Evolutionary conservation across 371 early-diverging fungal genomes (phyloP).

Genomic region (Apophysomyces trapeziformis): DNA sequence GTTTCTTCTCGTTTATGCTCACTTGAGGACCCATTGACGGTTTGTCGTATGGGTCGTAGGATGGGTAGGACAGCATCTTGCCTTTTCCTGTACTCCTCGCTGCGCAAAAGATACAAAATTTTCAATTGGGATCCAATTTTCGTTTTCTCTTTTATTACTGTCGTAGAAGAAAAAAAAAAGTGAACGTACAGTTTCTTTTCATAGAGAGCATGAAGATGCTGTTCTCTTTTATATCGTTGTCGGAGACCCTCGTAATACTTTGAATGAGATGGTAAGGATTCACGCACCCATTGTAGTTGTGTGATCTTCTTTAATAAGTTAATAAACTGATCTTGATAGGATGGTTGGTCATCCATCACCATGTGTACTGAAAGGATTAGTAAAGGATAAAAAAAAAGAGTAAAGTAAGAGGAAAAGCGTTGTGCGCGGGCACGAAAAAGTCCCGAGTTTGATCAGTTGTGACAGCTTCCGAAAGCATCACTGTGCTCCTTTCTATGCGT

Average conservation of each 20-base stretch:
- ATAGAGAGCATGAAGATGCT: slow-evolving; percentile 27
- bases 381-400: slow-evolving; percentile 7
- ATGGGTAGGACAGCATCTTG: slow-evolving; percentile 17
- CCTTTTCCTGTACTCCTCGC: slow-evolving; percentile 26
- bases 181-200: slow-evolving; percentile 41
- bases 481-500: slow-evolving; percentile 1
- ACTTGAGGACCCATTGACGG: slow-evolving; percentile 1
- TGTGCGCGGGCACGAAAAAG: no score
- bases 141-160: neutral
- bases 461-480: no score
- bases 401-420: neutral
- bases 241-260: slow-evolving; percentile 45
- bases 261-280: slow-evolving; percentile 48
- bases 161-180: neutral
- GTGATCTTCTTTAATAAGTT: slow-evolving; percentile 39
- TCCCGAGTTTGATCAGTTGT: no score
- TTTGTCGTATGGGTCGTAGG: neutral
- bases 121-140: neutral
- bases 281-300: slow-evolving; percentile 49
- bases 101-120: slow-evolving; percentile 1
- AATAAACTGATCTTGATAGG: slow-evolving; percentile 30
- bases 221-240: slow-evolving; percentile 37
- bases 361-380: neutral
- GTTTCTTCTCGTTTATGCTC: slow-evolving; percentile 15
- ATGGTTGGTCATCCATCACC: neutral